Percentiles rank a stretch among this genome's conserved stretches.
Evolutionary conservation across 148 eudicot species (phyloP).

Genomic region (Vaccinium darrowii): DNA sequence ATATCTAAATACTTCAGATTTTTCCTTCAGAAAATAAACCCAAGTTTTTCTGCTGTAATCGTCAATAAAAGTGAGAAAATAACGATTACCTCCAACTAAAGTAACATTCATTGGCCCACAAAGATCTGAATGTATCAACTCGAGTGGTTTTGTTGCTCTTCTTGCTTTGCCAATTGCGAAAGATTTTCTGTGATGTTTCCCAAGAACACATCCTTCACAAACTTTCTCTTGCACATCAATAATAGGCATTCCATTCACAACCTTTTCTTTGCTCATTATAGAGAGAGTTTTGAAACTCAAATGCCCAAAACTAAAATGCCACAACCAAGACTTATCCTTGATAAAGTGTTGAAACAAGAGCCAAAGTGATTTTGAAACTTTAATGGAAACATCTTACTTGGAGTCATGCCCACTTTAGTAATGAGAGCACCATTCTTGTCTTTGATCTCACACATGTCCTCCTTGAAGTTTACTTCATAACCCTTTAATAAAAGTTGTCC

Average conservation of each 20-base stretch:
- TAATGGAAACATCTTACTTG: neutral
- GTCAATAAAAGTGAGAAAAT: no score
- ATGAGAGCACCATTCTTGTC: neutral
- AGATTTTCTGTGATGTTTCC: neutral
- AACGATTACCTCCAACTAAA: no score
- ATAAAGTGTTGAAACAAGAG: neutral
- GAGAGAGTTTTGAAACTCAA: neutral
- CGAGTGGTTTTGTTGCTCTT: neutral
- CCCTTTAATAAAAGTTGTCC: neutral
- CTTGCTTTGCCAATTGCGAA: neutral
- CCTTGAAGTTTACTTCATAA: neutral
- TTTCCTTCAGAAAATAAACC: neutral
- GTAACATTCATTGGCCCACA: no score
- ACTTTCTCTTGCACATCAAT: neutral
- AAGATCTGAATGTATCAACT: neutral
- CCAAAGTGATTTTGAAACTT: neutral
- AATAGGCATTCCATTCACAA: neutral
- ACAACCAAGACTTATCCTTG: neutral
- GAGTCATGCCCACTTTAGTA: neutral
- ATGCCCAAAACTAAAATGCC: neutral
- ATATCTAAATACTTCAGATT: neutral
- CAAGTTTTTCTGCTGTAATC: no score
- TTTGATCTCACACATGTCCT: neutral
- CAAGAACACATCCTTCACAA: neutral
- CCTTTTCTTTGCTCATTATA: neutral